Evolutionary conservation across 768 basidiomycete species (phyloP).

Genomic region (Zangia roseola): DNA sequence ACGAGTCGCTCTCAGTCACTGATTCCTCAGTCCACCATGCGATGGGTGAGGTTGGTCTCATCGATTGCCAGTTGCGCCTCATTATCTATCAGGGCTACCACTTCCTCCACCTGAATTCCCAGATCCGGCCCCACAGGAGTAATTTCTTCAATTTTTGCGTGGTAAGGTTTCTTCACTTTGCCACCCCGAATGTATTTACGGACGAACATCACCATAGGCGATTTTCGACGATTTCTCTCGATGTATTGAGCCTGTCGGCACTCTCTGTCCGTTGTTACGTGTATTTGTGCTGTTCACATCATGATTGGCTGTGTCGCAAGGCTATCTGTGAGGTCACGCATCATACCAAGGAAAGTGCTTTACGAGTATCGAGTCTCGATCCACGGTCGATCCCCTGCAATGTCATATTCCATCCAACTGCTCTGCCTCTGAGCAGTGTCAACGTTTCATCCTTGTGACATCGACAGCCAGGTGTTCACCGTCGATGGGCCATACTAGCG

Average conservation of each 20-base stretch:
- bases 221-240: neutral
- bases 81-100: neutral
- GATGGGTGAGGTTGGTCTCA: constrained; percentile 13
- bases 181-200: neutral
- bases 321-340: no score
- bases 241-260: neutral
- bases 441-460: no score
- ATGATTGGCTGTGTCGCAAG: neutral
- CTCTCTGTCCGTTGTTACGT: neutral
- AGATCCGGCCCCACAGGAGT: constrained; percentile 4
- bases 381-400: no score
- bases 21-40: constrained; percentile 27
- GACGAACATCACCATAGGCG: neutral
- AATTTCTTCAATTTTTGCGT: neutral
- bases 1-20: constrained; percentile 11
- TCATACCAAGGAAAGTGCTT: no score
- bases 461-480: no score
- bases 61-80: neutral
- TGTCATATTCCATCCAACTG: no score
- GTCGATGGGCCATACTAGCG: no score
- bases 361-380: no score
- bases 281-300: neutral
- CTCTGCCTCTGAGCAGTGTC: no score
- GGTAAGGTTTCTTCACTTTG: neutral
- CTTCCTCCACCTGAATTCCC: neutral